phyloP scores from a whole-genome alignment of 257 asterid species.

The Lithospermum erythrorhizon region DNA sequence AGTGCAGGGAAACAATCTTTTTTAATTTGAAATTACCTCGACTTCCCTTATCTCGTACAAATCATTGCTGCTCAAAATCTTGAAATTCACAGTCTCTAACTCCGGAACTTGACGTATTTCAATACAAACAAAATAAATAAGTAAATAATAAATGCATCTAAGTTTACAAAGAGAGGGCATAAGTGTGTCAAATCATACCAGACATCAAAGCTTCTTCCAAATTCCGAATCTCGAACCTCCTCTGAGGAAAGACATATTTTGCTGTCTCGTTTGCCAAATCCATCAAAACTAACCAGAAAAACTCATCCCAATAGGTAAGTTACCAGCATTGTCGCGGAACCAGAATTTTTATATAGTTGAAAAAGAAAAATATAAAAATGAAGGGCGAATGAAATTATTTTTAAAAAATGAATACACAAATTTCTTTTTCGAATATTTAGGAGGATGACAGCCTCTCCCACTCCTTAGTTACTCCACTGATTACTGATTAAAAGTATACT shows the following conservation, averaged over 20 bases:
- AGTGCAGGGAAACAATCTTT: not conserved
- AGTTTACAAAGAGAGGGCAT: not conserved
- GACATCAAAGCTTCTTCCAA: slow-evolving; percentile 90
- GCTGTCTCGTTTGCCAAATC: slow-evolving; percentile 55
- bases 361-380: too few relatives aligned
- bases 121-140: not conserved
- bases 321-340: too few relatives aligned
- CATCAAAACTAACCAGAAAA: slow-evolving; percentile 35
- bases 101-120: slow-evolving; percentile 45
- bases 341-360: too few relatives aligned
- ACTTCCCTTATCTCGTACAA: slow-evolving; percentile 74
- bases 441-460: too few relatives aligned
- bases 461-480: too few relatives aligned
- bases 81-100: slow-evolving; percentile 69
- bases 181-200: slow-evolving; percentile 22
- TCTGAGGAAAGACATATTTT: slow-evolving; percentile 48
- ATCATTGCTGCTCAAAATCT: slow-evolving; percentile 44
- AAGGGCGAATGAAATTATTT: too few relatives aligned
- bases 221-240: slow-evolving; percentile 49
- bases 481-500: not conserved
- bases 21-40: slow-evolving; percentile 35
- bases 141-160: not conserved
- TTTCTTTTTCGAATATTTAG: too few relatives aligned
- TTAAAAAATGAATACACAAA: too few relatives aligned
- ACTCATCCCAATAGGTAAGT: too few relatives aligned